Evolutionary conservation across 345 rosid genomes (phyloP), one percentile per base, ranked within the genome.

Genomic region (Gossypioides kirkii): DNA sequence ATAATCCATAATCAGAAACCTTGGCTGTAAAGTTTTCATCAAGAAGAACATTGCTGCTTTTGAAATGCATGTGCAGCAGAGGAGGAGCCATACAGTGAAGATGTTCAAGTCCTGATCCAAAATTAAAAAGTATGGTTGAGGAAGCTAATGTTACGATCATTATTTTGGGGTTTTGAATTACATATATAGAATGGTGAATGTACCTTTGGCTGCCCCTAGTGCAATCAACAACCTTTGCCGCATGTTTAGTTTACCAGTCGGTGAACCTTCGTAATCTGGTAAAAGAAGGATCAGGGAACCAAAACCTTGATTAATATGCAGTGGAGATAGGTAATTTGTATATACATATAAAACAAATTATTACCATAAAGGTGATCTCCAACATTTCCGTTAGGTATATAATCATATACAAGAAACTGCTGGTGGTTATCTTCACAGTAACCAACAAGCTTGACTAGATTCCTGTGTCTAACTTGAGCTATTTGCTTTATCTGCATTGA

Each of bases 31-130:
- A 74, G 38, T 74, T 82, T 43, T 82, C 85, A 43, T 73, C 83
- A 16, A 84, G 59, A 56, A 84, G 86, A 72, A 81, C 86, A 42
- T 83, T 85, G 72, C 82, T 83, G 14, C 80, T 80, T 76, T 77
- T 83, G 77, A 85, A 85, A 79, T 81, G 84, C 86, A 81, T 75
- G 76, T 85, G 88, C 60, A 77, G 74, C 45, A 85, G 62, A 42
- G 86, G 86, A 77, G 83, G 83, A 53, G 61, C 82, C 83, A 79
- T 45, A 71, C 83, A 76, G 78, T 85, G 88, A 77, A 85, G 83
- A 74, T 85, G 75, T 58, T 81, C 81, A 67, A 85, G 80, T 20
- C 86, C 88, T 85, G 83, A 16, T 75, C 43, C 63, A 76, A 50
- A 32, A 72, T 72, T 20, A 53, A 56, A 46, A 81, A 20, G 6